Base-by-base conservation (phyloP, 2,329 filamentous ascomycete species). In the Xylariaceae sp. region DNA sequence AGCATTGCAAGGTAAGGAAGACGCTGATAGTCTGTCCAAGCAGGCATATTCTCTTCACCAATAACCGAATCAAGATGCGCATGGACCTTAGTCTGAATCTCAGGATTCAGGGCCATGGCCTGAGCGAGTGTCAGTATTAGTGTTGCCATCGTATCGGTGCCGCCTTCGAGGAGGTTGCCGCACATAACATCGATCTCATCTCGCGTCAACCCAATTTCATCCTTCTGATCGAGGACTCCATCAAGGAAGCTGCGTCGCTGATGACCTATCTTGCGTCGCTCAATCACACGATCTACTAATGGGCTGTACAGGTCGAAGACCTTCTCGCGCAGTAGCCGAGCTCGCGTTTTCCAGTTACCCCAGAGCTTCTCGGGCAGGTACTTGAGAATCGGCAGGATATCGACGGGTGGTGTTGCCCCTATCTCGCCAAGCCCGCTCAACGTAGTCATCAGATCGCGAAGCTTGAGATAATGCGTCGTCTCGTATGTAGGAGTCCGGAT, bases 31-130 rank as follows among this genome's bases (percentile, higher is more conserved):
- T 76, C 73, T 1, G 63, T 55, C 65, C 67, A 73, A 1, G 51
- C 61, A 0, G 73, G 73, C 2, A 65, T 51, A 6, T 73, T 62
- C 17, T 70, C 60, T 1, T 61, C 51, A 0, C 73, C 71, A 9
- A 74, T 57, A 5, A 75, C 65, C 0, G 51, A 41, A 50, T 75
- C 72, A 14, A 76, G 63, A 49, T 77, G 68, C 6, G 59, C 60
- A 38, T 73, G 71, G 1, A 74, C 75, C 43, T 66, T 71, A 22
- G 61, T 59, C 19, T 71, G 69, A 1, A 73, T 68, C 2, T 71
- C 55, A 1, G 66, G 69, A 46, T 69, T 69, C 28, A 75, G 55
- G 5, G 66, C 69, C 68, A 80, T 75, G 11, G 73, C 75, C 40
- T 66, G 65, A 33, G 73, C 65, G 48, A 71, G 69, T 2, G 67